phyloP scores from a whole-genome alignment of 768 basidiomycete genomes.

The Sarcodon aspratus region DNA sequence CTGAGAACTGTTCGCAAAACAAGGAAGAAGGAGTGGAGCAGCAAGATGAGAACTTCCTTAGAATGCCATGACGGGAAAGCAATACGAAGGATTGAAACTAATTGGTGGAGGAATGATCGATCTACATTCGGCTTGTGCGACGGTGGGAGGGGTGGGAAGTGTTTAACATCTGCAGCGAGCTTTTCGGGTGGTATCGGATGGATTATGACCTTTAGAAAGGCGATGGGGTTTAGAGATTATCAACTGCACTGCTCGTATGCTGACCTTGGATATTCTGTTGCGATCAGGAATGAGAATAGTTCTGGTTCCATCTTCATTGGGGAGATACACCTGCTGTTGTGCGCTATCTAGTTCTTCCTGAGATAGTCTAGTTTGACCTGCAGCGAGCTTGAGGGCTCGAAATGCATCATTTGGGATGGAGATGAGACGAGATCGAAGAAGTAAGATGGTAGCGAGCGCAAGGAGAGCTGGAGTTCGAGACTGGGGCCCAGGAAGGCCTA shows the following conservation, averaged over 20 bases:
- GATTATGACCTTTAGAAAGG: conserved; percentile 26
- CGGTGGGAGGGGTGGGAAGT: conserved; percentile 50
- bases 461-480: no score
- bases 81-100: conserved; percentile 65
- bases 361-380: conserved; percentile 5
- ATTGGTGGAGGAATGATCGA: conserved; percentile 55
- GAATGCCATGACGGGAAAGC: conserved; percentile 51
- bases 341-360: conserved; percentile 32
- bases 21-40: conserved; percentile 76
- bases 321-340: conserved; percentile 52
- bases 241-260: background rate
- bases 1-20: conserved; percentile 80
- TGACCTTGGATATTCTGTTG: conserved; percentile 51
- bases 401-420: conserved; percentile 21
- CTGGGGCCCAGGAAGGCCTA: no score
- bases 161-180: conserved; percentile 38
- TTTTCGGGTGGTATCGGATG: conserved; percentile 36
- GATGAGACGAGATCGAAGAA: conserved; percentile 36
- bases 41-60: conserved; percentile 64
- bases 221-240: background rate
- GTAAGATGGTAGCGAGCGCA: conserved; percentile 21
- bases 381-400: conserved; percentile 15
- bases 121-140: conserved; percentile 55
- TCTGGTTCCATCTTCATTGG: conserved; percentile 45
- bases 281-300: conserved; percentile 58